Evolutionary conservation across 345 rosid species (phyloP).

Genomic region (Eucalyptus leucophloia): DNA sequence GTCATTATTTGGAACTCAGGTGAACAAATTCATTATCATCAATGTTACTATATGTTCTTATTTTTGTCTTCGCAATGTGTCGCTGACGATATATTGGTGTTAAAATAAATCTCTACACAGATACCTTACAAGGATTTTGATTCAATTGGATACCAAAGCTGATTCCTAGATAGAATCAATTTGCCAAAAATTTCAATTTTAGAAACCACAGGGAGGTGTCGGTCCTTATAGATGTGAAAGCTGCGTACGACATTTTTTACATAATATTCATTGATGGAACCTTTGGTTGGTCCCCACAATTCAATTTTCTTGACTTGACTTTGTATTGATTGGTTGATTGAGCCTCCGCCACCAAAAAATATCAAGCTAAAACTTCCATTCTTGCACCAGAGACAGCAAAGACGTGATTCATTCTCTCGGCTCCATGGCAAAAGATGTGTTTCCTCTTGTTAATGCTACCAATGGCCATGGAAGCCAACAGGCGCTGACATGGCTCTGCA

Average conservation of each 20-base stretch:
- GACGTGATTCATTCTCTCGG: background rate
- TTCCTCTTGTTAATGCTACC: background rate
- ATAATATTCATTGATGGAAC: background rate
- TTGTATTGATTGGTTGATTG: background rate
- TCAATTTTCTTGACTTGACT: background rate
- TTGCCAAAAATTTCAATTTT: background rate
- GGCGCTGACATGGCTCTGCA: background rate
- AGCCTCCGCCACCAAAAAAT: background rate
- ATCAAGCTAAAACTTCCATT: background rate
- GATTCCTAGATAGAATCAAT: background rate
- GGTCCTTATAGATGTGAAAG: background rate
- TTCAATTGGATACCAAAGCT: background rate
- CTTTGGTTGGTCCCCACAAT: background rate
- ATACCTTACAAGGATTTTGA: background rate
- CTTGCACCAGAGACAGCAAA: background rate
- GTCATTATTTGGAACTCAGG: background rate
- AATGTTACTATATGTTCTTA: too few relatives aligned
- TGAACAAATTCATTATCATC: background rate
- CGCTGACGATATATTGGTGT: background rate
- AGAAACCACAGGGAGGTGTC: background rate
- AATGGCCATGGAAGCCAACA: background rate
- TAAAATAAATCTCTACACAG: background rate
- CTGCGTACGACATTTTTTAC: background rate
- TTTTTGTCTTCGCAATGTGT: background rate
- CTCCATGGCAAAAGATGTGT: background rate